Conservation (phyloP, 2,329 filamentous ascomycete species). For the Diaporthe velutina region DNA sequence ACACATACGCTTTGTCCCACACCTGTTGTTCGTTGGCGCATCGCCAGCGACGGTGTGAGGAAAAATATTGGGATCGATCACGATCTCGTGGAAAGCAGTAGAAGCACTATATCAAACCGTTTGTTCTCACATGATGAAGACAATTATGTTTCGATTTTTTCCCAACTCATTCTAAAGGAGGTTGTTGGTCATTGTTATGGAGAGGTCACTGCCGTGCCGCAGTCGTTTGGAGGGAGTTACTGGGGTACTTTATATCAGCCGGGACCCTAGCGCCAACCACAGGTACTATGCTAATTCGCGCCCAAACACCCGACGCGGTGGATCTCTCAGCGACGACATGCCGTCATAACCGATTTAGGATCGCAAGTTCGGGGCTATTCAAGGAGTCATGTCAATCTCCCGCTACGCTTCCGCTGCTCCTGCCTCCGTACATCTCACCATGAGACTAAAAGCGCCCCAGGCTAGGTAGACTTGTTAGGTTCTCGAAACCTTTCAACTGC, state of each 20-base stretch:
- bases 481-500: neutral
- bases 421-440: neutral
- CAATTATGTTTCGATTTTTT: neutral
- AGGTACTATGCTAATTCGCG: neutral
- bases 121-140: too few species aligned
- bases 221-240: neutral
- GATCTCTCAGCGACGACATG: neutral
- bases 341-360: neutral
- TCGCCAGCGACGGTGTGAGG: neutral
- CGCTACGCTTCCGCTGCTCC: too few species aligned
- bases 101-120: neutral
- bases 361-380: neutral
- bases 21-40: neutral
- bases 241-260: neutral
- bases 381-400: neutral
- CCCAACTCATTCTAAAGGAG: neutral
- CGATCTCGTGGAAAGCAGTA: neutral
- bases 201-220: neutral
- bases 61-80: neutral
- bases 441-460: neutral
- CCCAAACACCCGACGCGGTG: neutral
- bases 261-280: fast-evolving
- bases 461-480: constrained; percentile 11
- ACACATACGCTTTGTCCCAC: neutral
- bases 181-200: neutral